A percentile compares a stretch with the other conserved stretches of the same genome.
phyloP scores from a whole-genome alignment of 306 rosid genomes.

The Oxytropis ochrocephala region DNA sequence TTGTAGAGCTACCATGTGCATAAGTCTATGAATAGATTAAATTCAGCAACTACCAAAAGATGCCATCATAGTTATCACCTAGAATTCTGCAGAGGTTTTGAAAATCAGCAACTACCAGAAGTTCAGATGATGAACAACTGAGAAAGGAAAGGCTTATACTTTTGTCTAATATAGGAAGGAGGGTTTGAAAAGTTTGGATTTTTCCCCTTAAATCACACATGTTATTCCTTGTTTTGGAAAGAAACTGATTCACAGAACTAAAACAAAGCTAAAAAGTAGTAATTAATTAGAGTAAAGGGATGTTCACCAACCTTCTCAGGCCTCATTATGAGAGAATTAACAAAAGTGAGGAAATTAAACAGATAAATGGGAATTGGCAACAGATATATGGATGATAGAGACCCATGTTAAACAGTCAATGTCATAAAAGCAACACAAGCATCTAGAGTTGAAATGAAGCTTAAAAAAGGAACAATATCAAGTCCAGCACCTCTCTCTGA shows the following conservation, averaged over 20 bases:
- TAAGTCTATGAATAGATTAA: neutral
- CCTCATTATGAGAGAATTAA: constrained; percentile 8
- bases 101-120: neutral
- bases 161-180: neutral
- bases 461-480: constrained; percentile 24
- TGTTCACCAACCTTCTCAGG: neutral
- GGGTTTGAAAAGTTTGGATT: neutral
- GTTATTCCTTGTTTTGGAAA: constrained; percentile 6
- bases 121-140: neutral
- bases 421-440: constrained; percentile 21
- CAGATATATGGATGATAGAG: constrained; percentile 36
- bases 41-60: constrained; percentile 9
- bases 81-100: constrained; percentile 3
- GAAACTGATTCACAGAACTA: constrained; percentile 16
- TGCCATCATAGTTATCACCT: constrained; percentile 6
- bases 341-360: neutral
- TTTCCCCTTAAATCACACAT: neutral
- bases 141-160: constrained; percentile 14
- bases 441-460: constrained; percentile 24
- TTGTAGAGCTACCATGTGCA: neutral
- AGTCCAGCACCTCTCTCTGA: constrained; percentile 44
- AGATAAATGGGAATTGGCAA: constrained; percentile 14
- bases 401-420: constrained; percentile 16
- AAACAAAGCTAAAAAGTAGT: constrained; percentile 13
- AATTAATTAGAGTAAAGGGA: constrained; percentile 7